Percentiles rank a stretch among this genome's conserved stretches.
Conservation (phyloP, 306 rosid species). For the Begonia peltatifolia region DNA sequence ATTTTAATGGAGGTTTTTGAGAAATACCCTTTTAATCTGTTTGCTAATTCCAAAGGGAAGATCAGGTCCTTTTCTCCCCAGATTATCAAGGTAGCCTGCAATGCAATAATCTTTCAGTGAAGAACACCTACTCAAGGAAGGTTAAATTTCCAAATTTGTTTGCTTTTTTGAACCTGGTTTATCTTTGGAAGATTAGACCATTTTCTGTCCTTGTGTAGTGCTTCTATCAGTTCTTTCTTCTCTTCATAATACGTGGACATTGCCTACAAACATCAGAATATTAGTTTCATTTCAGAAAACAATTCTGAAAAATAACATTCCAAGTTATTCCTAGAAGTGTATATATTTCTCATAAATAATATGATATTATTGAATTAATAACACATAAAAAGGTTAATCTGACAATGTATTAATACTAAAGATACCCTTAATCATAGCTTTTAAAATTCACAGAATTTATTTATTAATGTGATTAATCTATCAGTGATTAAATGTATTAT, state of each 20-base stretch:
- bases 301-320: too few relatives aligned
- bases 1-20: not conserved
- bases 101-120: conserved; percentile 5
- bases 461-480: too few relatives aligned
- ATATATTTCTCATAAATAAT: too few relatives aligned
- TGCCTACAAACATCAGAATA: conserved; percentile 32
- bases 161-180: conserved; percentile 30
- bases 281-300: not conserved
- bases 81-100: conserved; percentile 64
- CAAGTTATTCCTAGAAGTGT: too few relatives aligned
- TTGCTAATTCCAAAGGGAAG: conserved; percentile 77
- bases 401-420: too few relatives aligned
- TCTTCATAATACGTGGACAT: conserved; percentile 51
- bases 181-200: conserved; percentile 71
- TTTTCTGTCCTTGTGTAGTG: conserved; percentile 50
- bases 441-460: too few relatives aligned
- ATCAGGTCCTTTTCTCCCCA: conserved; percentile 85
- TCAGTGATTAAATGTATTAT: too few relatives aligned
- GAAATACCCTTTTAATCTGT: conserved; percentile 56
- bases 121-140: conserved; percentile 4
- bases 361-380: too few relatives aligned
- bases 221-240: conserved; percentile 51
- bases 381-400: too few relatives aligned
- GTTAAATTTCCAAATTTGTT: not conserved
- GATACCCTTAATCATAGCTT: too few relatives aligned